phyloP scores from a whole-genome alignment of 352 stramenopile species.

The Globisporangium iwayamae region DNA sequence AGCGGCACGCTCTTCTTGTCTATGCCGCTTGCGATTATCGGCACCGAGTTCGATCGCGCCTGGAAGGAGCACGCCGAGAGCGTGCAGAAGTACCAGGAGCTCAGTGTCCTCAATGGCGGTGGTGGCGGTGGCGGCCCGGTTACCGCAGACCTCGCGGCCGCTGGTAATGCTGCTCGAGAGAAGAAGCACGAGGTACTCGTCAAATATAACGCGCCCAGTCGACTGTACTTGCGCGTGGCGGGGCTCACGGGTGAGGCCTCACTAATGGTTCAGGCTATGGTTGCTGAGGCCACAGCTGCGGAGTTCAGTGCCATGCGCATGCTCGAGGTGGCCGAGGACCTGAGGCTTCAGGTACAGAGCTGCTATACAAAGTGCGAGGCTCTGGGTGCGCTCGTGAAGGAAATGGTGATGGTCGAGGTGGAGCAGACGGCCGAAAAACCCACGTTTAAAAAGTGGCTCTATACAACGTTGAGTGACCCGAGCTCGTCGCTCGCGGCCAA shows the following conservation, averaged over 20 bases:
- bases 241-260: slow-evolving; percentile 61
- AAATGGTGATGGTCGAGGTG: slow-evolving; percentile 55
- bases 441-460: slow-evolving; percentile 34
- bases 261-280: slow-evolving; percentile 59
- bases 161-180: slow-evolving; percentile 34
- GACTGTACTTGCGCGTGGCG: slow-evolving; percentile 55
- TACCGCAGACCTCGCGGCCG: slow-evolving; percentile 11
- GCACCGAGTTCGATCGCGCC: slow-evolving; percentile 76
- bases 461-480: slow-evolving; percentile 37
- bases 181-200: slow-evolving; percentile 70
- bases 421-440: slow-evolving; percentile 31
- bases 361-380: slow-evolving; percentile 55
- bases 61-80: slow-evolving; percentile 76
- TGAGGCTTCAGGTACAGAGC: slow-evolving; percentile 42
- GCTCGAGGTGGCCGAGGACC: slow-evolving; percentile 49
- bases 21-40: slow-evolving; percentile 85
- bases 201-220: slow-evolving; percentile 77
- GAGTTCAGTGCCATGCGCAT: slow-evolving; percentile 42
- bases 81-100: slow-evolving; percentile 55
- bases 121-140: slow-evolving; percentile 13
- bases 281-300: slow-evolving; percentile 25
- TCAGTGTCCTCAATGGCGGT: slow-evolving; percentile 19
- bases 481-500: slow-evolving; percentile 38
- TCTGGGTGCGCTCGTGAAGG: slow-evolving; percentile 49
- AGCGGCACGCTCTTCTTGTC: slow-evolving; percentile 80